Base-by-base conservation (phyloP, 2,329 filamentous ascomycete species). In the Microdochium nivale region DNA sequence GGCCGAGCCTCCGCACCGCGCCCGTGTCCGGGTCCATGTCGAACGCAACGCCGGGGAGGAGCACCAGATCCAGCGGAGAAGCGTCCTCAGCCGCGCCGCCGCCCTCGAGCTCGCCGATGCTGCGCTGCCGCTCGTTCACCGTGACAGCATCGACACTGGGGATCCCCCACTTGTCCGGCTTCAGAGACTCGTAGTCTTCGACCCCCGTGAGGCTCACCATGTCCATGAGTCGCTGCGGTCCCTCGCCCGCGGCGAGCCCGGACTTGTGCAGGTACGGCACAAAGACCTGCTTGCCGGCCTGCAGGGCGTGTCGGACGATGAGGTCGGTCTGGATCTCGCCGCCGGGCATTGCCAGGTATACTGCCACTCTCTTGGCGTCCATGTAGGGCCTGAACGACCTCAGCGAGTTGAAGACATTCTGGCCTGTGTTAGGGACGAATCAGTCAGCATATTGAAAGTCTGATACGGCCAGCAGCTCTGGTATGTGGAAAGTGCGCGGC, bases 31-130 rank as follows among this genome's bases (percentile, higher is more conserved):
- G 67, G 54, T 81, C 76, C 49, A 75, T 59, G 66, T 96, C 91
- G 68, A 99, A 99, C 2, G 90, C 92, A 62, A 99, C 88, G 13
- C 91, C 94, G 1, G 94, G 94, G 76, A 97, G 81, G 25, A 99
- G 77, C 56, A 99, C 87, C 58, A 99, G 69, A 67, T 99, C 92
- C 43, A 99, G 74, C 9, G 79, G 78, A 4, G n/a, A n/a, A n/a
- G 70, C 58, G 54, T 66, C 60, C 58, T 73, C 65, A 25, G 76
- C 68, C 47, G 65, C 63, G 49, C 69, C 62, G 49, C 69, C 62
- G 5, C 63, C 67, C 37, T 72, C 83, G 2, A 72, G 70, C 13
- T 80, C 81, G 40, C 87, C 87, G 51, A 95, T 80, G 53, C 90
- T 85, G 59, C 91, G 89, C 58, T 82, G 77, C 59, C 91, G 80